These are phyloP conservation scores for Boletus semigastroideus DNA, from an alignment of 1,284 basidiomycete species.

Conservation along the genomic window DNA sequence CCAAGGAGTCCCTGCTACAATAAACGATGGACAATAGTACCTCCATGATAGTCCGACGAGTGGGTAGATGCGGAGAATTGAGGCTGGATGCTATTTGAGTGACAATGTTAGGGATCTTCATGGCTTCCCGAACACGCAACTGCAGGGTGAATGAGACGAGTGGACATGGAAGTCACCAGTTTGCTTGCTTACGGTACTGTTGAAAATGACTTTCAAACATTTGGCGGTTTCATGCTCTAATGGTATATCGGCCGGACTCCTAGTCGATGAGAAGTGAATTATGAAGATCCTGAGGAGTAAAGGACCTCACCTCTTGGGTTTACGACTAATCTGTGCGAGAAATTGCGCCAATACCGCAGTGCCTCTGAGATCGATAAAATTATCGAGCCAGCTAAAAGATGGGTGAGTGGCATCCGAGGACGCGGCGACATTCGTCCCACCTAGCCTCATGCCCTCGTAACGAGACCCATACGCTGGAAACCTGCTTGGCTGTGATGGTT, in stretches of 20 bases:
- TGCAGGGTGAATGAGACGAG: slow-evolving; percentile 31
- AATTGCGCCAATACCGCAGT: slow-evolving; percentile 85
- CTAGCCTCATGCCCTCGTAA: slow-evolving; percentile 80
- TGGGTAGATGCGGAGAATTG: slow-evolving; percentile 79
- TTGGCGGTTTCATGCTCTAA: slow-evolving; percentile 92
- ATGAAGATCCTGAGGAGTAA: not conserved
- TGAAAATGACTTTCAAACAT: slow-evolving; percentile 84
- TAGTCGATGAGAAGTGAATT: slow-evolving; percentile 29
- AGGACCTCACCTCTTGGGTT: slow-evolving; percentile 55
- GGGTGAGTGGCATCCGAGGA: slow-evolving; percentile 12
- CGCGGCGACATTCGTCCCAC: slow-evolving; percentile 39
- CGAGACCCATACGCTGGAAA: slow-evolving; percentile 75
- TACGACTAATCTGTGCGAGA: slow-evolving; percentile 73
- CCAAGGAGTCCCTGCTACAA: slow-evolving; percentile 52
- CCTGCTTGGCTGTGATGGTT: slow-evolving; percentile 81
- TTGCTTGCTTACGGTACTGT: slow-evolving; percentile 61
- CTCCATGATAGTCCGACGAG: slow-evolving; percentile 82
- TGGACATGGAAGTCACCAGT: not conserved
- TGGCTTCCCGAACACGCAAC: slow-evolving; percentile 77
- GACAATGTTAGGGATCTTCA: slow-evolving; percentile 77
- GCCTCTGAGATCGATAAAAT: slow-evolving; percentile 78
- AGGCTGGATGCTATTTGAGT: slow-evolving; percentile 84
- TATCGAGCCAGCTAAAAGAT: slow-evolving; percentile 71
- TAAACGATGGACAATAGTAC: slow-evolving; percentile 69
- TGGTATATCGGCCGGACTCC: slow-evolving; percentile 64